Evolutionary conservation across 2,329 filamentous ascomycete genomes (phyloP), one percentile per base, ranked within the genome.

Genomic region (Didymella sp.): DNA sequence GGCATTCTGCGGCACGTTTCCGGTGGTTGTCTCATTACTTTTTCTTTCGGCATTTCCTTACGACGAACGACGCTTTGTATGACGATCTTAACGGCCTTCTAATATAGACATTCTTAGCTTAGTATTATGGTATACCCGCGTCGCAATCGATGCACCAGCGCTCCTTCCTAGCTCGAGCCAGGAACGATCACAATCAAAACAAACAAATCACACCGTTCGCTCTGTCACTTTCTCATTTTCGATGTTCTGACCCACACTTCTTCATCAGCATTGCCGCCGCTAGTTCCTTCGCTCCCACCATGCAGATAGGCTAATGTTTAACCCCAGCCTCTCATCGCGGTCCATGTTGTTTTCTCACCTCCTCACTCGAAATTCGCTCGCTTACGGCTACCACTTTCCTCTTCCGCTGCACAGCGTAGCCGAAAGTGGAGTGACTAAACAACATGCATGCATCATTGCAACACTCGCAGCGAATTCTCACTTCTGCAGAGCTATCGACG

Each of bases 121-220:
- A 58, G 33, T 19, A 58, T 50, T 46, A 43, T 33, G 56, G 56
- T 58, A 58, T 58, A 54, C 56, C 54, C 54, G 43, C 48, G n/a
- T 51, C 49, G 31, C 31, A 27, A 30, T 30, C 31, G 43, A 57
- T 44, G 54, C 54, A 51, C 22, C 15, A 9, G n/a, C 30, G n/a
- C 15, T 48, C 22, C 25, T 50, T 47, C 25, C 42, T 51, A 22
- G 47, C 40, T 41, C 46, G 42, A 51, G 47, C 27, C 35, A 51
- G 35, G 47, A 40, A 52, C 38, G 30, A 51, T 43, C 54, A 43
- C 17, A 47, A 56, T 43, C 24, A 42, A 50, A 41, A 42, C n/a
- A 15, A 47, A 25, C 15, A 13, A 30, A 15, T 11, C 37, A 44
- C 43, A 47, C 15, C 12, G 22, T 22, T 51, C 19, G 28, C 48